Conservation (phyloP, 2,329 filamentous ascomycete genomes). For the Sordariomycetes sp. region DNA sequence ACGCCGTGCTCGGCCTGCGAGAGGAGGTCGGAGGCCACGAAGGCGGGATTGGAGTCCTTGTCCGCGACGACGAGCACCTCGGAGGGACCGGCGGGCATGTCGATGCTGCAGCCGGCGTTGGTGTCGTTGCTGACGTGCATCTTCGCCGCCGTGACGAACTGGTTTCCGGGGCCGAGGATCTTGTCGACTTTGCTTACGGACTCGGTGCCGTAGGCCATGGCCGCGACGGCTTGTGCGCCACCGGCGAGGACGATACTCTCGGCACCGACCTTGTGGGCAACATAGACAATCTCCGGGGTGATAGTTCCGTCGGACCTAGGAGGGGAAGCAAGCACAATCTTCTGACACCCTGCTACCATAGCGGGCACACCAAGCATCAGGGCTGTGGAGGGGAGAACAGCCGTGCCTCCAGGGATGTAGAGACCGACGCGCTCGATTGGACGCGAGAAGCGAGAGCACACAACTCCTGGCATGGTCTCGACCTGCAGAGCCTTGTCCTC, state of each 20-base stretch:
- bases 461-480: constrained; percentile 95
- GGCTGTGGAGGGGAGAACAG: constrained; percentile 92
- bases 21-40: constrained; percentile 89
- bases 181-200: constrained; percentile 96
- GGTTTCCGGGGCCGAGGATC: constrained; percentile 94
- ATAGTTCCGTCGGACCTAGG: constrained; percentile 82
- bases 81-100: constrained; percentile 96
- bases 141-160: constrained; percentile 97
- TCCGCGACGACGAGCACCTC: constrained; percentile 97
- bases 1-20: constrained; percentile 96
- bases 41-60: constrained; percentile 77
- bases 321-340: constrained; percentile 87
- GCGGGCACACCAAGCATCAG: constrained; percentile 97
- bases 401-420: constrained; percentile 92
- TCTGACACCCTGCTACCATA: constrained; percentile 94
- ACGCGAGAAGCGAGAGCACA: constrained; percentile 86
- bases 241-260: constrained; percentile 94
- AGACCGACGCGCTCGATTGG: constrained; percentile 94
- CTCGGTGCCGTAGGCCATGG: constrained; percentile 95
- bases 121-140: constrained; percentile 98
- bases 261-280: constrained; percentile 91
- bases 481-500: constrained; percentile 75
- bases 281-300: constrained; percentile 95
- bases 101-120: constrained; percentile 87
- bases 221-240: constrained; percentile 89